Base-by-base conservation (phyloP, 108 stramenopile genomes). In the Nitzschia palea region DNA sequence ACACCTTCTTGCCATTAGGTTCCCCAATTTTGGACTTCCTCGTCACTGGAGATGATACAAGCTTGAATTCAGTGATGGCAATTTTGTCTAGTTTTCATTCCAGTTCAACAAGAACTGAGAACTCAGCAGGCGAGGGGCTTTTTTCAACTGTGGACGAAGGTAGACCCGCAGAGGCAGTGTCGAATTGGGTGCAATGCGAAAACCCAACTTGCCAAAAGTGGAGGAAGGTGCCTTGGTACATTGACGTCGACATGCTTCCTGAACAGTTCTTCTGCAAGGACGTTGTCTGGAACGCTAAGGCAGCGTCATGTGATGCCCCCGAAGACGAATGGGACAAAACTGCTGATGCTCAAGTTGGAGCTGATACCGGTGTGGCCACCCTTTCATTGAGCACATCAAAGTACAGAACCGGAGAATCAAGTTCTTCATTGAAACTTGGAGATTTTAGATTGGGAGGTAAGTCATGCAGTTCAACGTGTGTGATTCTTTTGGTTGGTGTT, bases 131-230 rank as follows among this genome's bases (percentile, higher is more conserved):
- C 3, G 74, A 79, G 14, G 80, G 83, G 26, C 62, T 94, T 18
- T 73, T 90, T 44, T 83, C 85, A 17, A 85, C 81, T 29, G 80
- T 94, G 26, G 92, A 94, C 55, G 80, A 88, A 56, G 92, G 89
- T 18, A 81, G 90, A 70, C 92, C 92, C 10, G 89, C 92, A 2
- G 87, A 90, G 69, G 92, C 89, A 40, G 82, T 94, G 55, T 88
- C 85, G 9, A 92, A 89, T 74, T 95, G 94, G 94, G 91, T 95
- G 1, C 94, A 95, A 76, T 95, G 94, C 70, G 94, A 95, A 65
- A 88, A 91, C 55, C 86, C 87, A 40, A 62, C 70, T 8, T 95
- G 94, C 68, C 76, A 88, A 44, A 95, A 95, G 70, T 95, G 94
- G 94, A 71, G 94, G 54, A 89, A 86, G 43, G 71, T 95, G 1